Base-by-base conservation (phyloP, 176 grass and related monocot genomes). In the Microstegium vimineum region DNA sequence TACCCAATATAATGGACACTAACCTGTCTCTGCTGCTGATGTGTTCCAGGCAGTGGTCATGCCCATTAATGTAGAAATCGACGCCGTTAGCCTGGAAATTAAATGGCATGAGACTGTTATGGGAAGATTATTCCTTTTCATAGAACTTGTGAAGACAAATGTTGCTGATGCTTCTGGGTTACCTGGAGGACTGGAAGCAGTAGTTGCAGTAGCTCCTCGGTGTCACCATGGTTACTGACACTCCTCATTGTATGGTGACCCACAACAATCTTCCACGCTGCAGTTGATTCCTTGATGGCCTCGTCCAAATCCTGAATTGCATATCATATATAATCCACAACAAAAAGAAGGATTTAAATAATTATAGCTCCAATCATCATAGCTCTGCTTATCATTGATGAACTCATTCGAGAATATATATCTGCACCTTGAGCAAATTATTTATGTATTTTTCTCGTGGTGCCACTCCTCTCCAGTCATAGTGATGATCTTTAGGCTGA, bases 231-330 rank as follows among this genome's bases (percentile, higher is more conserved):
- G 5, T 99, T 83, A 66, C 96, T 95, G 35, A 92, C 84, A 51
- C 96, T 99, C 79, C 96, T 91, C 47, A 99, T 91, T 45, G 96
- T 91, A 78, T 99, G 96, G 77, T 99, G 96, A 1, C 96, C 96
- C 27, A 99, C 61, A n/a, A 75, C 96, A 69, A 99, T 88, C 86
- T 95, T 98, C 96, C 96, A 98, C 33, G 63, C 62, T 14, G 96
- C 89, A 14, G 84, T 83, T n/a, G 96, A 98, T 91, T 83, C 68
- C 80, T 93, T 91, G 62, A 98, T 69, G 32, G 93, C 93, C 32
- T 52, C 18, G 20, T 93, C 89, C 90, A 98, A 83, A 69, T 95
- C 96, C 92, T 98, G 74, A 31, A 8, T 9, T 30, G 60, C 6
- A 15, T 10, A 65, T 34, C 14, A 28, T 31, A n/a, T n/a, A n/a